Base-by-base conservation (phyloP, 345 rosid genomes). In the Sonneratia alba region DNA sequence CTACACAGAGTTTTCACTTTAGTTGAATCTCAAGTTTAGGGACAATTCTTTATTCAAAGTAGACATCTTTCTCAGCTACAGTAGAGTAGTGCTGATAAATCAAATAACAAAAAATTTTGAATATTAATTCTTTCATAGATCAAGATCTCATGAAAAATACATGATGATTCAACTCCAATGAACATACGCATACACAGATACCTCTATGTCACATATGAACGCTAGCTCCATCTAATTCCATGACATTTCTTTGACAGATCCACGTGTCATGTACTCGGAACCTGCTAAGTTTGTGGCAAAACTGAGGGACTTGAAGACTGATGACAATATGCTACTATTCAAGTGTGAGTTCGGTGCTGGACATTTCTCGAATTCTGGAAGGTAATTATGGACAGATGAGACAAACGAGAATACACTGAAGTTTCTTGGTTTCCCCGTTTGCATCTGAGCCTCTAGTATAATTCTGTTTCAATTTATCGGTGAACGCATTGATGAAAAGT, bases 301-400 rank as follows among this genome's bases (percentile, higher is more conserved):
- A 81, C 88, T 94, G 79, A 86, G 97, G 85, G 97, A 87, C 56
- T 38, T 81, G 88, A 94, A 91, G 87, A 88, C 87, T 3, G 96
- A 91, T 70, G 75, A 78, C 55, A 94, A 94, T 74, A 21, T 83
- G 48, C 88, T 94, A 48, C 48, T 91, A 84, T 86, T 94, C 79
- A 94, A 90, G 82, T 91, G 97, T 74, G 93, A 90, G 78, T 85
- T 94, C 64, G 91, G 98, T 53, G 95, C 96, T 19, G 98, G 98
- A 22, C 98, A 94, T 86, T 90, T 86, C 77, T 90, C 97, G 19
- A 94, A 94, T 78, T 90, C 99, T 0, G 97, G 99, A 76, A 90
- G 99, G 99, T 95, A 81, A 49, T 57, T 7, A 14, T 66, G 36
- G 47, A 62, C 22, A 21, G 10, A 9, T 6, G 40, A 64, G 34